These are phyloP conservation scores for Colletotrichum sp. DNA, from an alignment of 2,329 filamentous ascomycete species.

Conservation along the genomic window DNA sequence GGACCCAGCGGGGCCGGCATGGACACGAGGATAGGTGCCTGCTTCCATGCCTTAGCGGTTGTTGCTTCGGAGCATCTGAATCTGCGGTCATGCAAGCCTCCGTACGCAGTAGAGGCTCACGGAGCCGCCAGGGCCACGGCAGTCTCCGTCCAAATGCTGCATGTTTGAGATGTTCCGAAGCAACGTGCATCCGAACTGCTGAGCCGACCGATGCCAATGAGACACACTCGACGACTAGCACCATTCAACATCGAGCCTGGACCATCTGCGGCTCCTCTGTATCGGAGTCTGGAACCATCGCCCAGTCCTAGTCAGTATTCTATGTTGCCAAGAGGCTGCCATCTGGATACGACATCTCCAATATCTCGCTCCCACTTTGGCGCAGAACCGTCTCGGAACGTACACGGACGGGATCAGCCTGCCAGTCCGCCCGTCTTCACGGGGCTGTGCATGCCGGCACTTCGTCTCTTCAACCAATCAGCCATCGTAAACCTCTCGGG, in stretches of 20 bases:
- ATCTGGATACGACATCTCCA: not conserved
- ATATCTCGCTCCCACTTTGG: not conserved
- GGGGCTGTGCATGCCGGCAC: slow-evolving; percentile 5
- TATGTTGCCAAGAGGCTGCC: not conserved
- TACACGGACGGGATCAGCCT: not conserved
- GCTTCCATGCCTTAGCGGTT: not conserved
- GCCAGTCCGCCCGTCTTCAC: not conserved
- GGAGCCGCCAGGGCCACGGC: not conserved
- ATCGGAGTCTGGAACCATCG: not conserved
- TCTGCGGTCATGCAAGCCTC: not conserved
- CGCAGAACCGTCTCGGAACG: not conserved
- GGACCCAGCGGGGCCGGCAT: not conserved
- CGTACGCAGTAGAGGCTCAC: not conserved
- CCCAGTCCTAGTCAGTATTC: not conserved
- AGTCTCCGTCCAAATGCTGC: not conserved
- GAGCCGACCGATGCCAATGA: not conserved
- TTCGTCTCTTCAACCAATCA: slow-evolving; percentile 6
- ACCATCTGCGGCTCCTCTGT: not conserved
- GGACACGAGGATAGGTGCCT: not conserved
- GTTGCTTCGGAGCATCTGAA: not conserved
- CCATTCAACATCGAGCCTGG: not conserved
- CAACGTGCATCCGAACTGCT: not conserved
- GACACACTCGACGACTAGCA: not conserved
- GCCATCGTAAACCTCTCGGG: not conserved
- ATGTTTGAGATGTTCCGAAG: not conserved